Evolutionary conservation across 306 rosid genomes (phyloP).

Genomic region (Inga laurina): DNA sequence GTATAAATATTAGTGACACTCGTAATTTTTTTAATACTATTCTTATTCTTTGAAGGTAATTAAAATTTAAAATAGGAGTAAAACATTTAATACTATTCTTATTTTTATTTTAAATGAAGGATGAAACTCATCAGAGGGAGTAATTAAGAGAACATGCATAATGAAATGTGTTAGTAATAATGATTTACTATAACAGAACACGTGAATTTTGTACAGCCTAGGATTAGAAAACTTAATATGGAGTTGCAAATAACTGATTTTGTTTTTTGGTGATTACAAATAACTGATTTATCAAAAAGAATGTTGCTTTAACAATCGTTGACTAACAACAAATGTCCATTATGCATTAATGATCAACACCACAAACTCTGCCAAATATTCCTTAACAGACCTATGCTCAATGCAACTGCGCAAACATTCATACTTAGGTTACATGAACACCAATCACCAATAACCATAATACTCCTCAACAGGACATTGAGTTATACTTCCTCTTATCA

Average conservation of each 20-base stretch:
- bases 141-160: neutral
- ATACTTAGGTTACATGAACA: neutral
- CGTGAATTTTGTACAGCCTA: neutral
- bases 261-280: no score
- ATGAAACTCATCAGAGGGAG: no score
- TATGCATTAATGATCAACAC: constrained; percentile 13
- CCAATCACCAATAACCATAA: neutral
- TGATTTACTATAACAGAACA: no score
- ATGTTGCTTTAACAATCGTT: neutral
- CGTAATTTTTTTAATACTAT: no score
- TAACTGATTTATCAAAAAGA: neutral
- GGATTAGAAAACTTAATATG: neutral
- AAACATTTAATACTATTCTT: no score
- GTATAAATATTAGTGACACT: no score
- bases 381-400: constrained; percentile 8
- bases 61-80: no score
- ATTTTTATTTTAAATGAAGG: no score
- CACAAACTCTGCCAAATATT: constrained; percentile 27
- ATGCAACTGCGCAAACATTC: constrained; percentile 39
- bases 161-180: no score
- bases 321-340: neutral
- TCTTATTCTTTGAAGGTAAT: no score
- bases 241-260: neutral
- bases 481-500: neutral
- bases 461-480: neutral